phyloP scores from a whole-genome alignment of 1,284 basidiomycete genomes.

The Gomphus sp. region DNA sequence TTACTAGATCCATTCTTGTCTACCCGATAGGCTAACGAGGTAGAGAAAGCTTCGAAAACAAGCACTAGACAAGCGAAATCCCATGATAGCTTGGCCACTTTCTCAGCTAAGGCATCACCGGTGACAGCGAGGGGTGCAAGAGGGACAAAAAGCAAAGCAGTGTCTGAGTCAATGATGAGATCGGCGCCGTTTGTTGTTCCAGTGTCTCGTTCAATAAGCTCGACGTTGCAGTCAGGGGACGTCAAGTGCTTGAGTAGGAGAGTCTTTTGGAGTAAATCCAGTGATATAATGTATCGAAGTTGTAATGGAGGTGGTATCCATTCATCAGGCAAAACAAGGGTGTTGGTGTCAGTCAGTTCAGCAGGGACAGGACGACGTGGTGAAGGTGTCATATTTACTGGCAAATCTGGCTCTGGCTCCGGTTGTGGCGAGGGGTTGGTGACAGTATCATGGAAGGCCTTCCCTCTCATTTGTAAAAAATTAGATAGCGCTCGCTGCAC shows the following conservation, averaged over 20 bases:
- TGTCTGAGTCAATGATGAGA: conserved; percentile 27
- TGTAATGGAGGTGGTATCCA: conserved; percentile 23
- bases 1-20: conserved; percentile 18
- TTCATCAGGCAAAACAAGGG: conserved; percentile 32
- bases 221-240: conserved; percentile 33
- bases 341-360: conserved; percentile 39
- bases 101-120: conserved; percentile 30
- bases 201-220: conserved; percentile 50
- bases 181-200: conserved; percentile 16
- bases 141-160: conserved; percentile 44
- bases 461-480: conserved; percentile 9
- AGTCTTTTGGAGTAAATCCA: conserved; percentile 58
- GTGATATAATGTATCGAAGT: conserved; percentile 61
- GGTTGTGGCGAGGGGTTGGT: conserved; percentile 8
- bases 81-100: conserved; percentile 45
- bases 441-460: neutral
- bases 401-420: conserved; percentile 17
- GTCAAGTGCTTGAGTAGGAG: conserved; percentile 42
- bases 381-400: conserved; percentile 13
- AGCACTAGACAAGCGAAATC: conserved; percentile 44
- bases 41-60: conserved; percentile 57
- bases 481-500: conserved; percentile 6
- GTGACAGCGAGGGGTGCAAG: conserved; percentile 48
- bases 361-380: conserved; percentile 25
- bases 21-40: conserved; percentile 24